Evolutionary conservation across 495 filamentous ascomycete genomes (phyloP).

Genomic region (Neurospora discreta): DNA sequence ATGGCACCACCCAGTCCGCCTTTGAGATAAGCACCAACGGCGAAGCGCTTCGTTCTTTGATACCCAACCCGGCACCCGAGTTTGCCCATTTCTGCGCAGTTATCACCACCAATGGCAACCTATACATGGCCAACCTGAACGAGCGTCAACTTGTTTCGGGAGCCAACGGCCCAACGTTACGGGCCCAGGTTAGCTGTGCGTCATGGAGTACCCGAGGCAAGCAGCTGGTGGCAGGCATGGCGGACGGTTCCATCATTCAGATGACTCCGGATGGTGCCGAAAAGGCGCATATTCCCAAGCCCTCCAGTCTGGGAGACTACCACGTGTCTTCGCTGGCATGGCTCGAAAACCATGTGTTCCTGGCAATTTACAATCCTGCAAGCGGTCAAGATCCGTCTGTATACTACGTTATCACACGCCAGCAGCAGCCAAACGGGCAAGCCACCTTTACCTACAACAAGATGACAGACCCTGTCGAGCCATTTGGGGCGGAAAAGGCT

Average conservation of each 20-base stretch:
- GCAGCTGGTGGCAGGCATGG: constrained; percentile 80
- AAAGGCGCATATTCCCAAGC: constrained; percentile 69
- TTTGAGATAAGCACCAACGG: constrained; percentile 72
- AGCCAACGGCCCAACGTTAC: constrained; percentile 53
- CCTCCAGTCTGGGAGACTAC: constrained; percentile 56
- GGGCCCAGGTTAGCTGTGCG: constrained; percentile 67
- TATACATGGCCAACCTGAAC: constrained; percentile 73
- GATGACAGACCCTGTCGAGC: constrained; percentile 57
- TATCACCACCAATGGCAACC: constrained; percentile 66
- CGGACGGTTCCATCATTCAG: constrained; percentile 68
- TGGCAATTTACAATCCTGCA: constrained; percentile 59
- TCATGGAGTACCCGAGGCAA: constrained; percentile 91
- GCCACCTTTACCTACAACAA: constrained; percentile 55
- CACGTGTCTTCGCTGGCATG: constrained; percentile 78
- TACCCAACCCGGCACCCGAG: constrained; percentile 69
- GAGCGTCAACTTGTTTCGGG: constrained; percentile 47
- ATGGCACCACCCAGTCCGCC: constrained; percentile 49
- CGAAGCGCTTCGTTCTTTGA: constrained; percentile 58
- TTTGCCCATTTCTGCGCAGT: constrained; percentile 57
- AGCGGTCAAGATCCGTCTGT: constrained; percentile 46
- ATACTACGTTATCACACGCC: constrained; percentile 66
- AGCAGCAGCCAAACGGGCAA: constrained; percentile 29
- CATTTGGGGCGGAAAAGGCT: constrained; percentile 52
- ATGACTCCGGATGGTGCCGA: constrained; percentile 68
- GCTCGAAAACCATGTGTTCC: constrained; percentile 81